Conservation (phyloP, 208 protist species). For the Tetramitus jugosus region DNA sequence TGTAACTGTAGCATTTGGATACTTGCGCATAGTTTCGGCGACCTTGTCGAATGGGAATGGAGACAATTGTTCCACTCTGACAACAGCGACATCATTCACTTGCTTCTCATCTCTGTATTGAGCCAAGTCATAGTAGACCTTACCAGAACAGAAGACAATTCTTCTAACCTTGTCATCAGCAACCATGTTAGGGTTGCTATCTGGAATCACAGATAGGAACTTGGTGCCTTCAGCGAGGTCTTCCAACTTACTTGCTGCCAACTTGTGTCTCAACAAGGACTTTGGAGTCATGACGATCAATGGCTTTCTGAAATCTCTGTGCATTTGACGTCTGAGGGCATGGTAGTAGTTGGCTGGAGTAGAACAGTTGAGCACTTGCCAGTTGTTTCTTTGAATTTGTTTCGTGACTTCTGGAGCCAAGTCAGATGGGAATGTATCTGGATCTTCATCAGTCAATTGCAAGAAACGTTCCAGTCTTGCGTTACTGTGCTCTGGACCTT, state of each 20-base stretch:
- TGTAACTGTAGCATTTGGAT: slow-evolving; percentile 72
- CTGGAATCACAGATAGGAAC: slow-evolving; percentile 68
- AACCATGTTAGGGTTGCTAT: slow-evolving; percentile 41
- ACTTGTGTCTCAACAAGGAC: slow-evolving; percentile 56
- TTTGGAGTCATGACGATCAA: slow-evolving; percentile 88
- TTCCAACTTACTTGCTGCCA: slow-evolving; percentile 6
- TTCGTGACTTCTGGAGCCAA: slow-evolving; percentile 55
- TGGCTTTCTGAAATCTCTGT: slow-evolving; percentile 95
- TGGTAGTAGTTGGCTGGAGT: slow-evolving; percentile 99
- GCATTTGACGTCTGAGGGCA: slow-evolving; percentile 88
- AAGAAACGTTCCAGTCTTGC: slow-evolving; percentile 94
- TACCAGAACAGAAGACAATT: slow-evolving; percentile 89
- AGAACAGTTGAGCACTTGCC: slow-evolving; percentile 76
- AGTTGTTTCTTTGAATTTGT: slow-evolving; percentile 67
- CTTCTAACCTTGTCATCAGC: slow-evolving; percentile 57
- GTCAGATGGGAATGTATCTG: slow-evolving; percentile 57
- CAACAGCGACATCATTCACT: slow-evolving; percentile 72
- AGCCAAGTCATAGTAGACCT: slow-evolving; percentile 89
- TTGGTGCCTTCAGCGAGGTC: slow-evolving; percentile 31
- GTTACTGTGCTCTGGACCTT: slow-evolving; percentile 91
- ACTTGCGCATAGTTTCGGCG: slow-evolving; percentile 57
- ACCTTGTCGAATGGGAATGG: slow-evolving; percentile 93
- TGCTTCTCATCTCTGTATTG: slow-evolving; percentile 55
- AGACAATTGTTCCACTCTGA: slow-evolving; percentile 86
- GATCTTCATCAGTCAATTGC: slow-evolving; percentile 86